phyloP scores from a whole-genome alignment of 2,329 filamentous ascomycete genomes.

The Cryphonectria radicalis region DNA sequence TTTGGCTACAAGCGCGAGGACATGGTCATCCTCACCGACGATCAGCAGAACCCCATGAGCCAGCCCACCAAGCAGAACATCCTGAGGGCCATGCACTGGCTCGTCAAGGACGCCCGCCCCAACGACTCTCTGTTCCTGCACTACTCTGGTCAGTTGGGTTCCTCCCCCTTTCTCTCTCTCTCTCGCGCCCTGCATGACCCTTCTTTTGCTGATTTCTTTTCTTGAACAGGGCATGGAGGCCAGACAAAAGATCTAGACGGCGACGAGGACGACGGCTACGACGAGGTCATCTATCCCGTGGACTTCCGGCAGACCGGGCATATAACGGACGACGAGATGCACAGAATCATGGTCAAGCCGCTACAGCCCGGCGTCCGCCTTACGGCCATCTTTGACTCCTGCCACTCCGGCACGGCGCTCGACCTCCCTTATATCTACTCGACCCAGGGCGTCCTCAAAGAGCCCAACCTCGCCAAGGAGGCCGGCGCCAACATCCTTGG shows the following conservation, averaged over 20 bases:
- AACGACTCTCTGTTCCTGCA: slow-evolving; percentile 98
- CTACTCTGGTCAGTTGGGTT: slow-evolving; percentile 74
- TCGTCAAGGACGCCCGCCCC: slow-evolving; percentile 88
- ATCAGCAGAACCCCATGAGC: slow-evolving; percentile 96
- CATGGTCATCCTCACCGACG: slow-evolving; percentile 95
- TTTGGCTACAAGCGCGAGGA: slow-evolving; percentile 94
- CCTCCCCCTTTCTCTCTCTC: neutral
- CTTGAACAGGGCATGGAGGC: slow-evolving; percentile 70
- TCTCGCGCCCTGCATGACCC: neutral
- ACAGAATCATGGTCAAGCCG: slow-evolving; percentile 69
- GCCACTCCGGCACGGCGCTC: slow-evolving; percentile 68
- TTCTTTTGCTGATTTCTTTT: neutral
- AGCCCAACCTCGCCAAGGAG: slow-evolving; percentile 70
- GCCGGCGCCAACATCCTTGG: slow-evolving; percentile 66
- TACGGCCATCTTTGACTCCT: slow-evolving; percentile 68
- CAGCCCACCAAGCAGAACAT: slow-evolving; percentile 97
- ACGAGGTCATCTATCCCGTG: slow-evolving; percentile 83
- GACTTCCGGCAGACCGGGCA: slow-evolving; percentile 80
- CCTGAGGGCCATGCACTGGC: slow-evolving; percentile 94
- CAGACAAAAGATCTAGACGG: slow-evolving; percentile 79
- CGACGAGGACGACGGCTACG: slow-evolving; percentile 80
- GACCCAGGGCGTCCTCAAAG: slow-evolving; percentile 70
- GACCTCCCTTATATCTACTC: slow-evolving; percentile 72
- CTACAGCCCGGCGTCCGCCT: slow-evolving; percentile 60
- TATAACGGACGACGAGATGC: slow-evolving; percentile 84